Percentiles rank a stretch among this genome's conserved stretches.
Evolutionary conservation across 2,329 filamentous ascomycete species (phyloP).

Genomic region (Hymenoscyphus albidus): DNA sequence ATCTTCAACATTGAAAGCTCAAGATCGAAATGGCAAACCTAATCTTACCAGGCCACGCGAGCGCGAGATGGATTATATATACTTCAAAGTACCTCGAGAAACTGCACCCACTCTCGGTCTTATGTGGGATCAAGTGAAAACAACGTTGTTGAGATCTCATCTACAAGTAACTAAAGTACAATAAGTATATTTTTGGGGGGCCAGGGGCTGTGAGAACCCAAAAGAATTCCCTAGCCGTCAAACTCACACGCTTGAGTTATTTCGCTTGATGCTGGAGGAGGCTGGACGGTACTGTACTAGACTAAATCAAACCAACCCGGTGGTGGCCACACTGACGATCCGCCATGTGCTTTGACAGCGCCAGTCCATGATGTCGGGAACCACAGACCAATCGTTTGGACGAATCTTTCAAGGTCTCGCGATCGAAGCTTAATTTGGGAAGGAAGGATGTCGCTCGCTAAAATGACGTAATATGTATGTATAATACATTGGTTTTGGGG

Average conservation of each 20-base stretch:
- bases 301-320: background rate
- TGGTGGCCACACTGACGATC: background rate
- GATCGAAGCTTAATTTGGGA: background rate
- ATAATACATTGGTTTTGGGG: background rate
- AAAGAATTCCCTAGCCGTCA: too few species aligned
- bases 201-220: too few species aligned
- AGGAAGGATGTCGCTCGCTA: background rate
- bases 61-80: background rate
- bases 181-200: too few species aligned
- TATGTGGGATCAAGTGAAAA: too few species aligned
- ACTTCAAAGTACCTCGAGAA: too few species aligned
- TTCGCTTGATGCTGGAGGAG: too few species aligned
- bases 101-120: too few species aligned
- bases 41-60: background rate
- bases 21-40: background rate
- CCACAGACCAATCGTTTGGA: background rate
- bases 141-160: too few species aligned
- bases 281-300: background rate
- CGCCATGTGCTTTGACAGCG: background rate
- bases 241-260: too few species aligned
- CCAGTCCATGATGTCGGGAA: background rate
- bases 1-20: background rate
- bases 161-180: too few species aligned
- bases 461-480: background rate
- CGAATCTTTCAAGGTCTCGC: background rate